phyloP scores from a whole-genome alignment of 331 rosid genomes.

The Erythrophleum ivorense region DNA sequence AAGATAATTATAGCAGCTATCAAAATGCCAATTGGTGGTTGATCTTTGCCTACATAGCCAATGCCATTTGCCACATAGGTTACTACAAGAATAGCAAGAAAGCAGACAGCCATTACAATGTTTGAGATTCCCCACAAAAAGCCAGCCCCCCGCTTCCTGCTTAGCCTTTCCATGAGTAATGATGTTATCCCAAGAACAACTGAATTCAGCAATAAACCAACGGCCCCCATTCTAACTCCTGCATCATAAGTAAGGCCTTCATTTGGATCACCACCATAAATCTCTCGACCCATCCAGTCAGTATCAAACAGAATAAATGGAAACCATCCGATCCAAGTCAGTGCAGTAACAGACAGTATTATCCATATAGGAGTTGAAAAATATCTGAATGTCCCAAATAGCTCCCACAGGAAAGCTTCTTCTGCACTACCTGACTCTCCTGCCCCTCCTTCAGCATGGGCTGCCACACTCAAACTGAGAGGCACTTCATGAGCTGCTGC shows the following conservation, averaged over 20 bases:
- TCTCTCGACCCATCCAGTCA: conserved; percentile 99
- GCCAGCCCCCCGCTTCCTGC: conserved; percentile 92
- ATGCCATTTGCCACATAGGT: conserved; percentile 72
- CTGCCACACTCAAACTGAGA: conserved; percentile 50
- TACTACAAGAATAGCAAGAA: conserved; percentile 69
- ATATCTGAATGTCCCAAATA: conserved; percentile 87
- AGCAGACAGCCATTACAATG: conserved; percentile 79
- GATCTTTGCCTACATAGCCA: conserved; percentile 55
- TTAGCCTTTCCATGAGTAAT: conserved; percentile 85
- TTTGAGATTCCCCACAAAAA: conserved; percentile 93
- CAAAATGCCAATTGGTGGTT: conserved; percentile 79
- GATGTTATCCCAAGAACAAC: conserved; percentile 93
- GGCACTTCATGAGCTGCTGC: conserved; percentile 80
- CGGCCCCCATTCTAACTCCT: conserved; percentile 95
- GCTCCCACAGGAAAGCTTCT: conserved; percentile 93
- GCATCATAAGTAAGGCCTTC: conserved; percentile 66
- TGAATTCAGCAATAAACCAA: conserved; percentile 89
- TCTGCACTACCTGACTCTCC: conserved; percentile 60
- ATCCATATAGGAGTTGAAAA: conserved; percentile 76
- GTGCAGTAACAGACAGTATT: conserved; percentile 79
- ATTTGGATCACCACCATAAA: conserved; percentile 95
- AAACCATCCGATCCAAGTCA: conserved; percentile 97
- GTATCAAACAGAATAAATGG: conserved; percentile 93
- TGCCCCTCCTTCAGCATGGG: conserved; percentile 54
- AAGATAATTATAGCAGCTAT: conserved; percentile 71